These are phyloP conservation scores for Halenospora varia DNA, from an alignment of 495 filamentous ascomycete genomes.

Conservation along the genomic window DNA sequence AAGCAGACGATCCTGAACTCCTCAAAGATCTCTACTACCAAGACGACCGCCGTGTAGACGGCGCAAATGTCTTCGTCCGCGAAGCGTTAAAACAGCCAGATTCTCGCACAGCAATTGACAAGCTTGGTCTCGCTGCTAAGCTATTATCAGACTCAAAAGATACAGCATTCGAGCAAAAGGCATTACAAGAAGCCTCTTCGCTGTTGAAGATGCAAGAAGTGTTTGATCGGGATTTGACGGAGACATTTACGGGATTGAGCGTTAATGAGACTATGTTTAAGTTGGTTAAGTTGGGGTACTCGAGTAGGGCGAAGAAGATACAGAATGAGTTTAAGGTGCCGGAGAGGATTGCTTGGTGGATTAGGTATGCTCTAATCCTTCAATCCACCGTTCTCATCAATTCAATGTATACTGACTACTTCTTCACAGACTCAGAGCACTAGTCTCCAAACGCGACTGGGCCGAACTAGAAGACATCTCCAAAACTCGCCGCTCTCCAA, in stretches of 20 bases:
- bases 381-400: too few species aligned
- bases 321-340: conserved; percentile 89
- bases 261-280: conserved; percentile 90
- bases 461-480: conserved; percentile 83
- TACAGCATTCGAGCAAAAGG: conserved; percentile 64
- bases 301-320: conserved; percentile 76
- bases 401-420: too few species aligned
- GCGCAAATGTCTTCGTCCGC: conserved; percentile 76
- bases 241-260: conserved; percentile 71
- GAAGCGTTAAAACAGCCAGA: conserved; percentile 72
- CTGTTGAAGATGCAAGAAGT: conserved; percentile 81
- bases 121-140: conserved; percentile 78
- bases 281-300: conserved; percentile 68
- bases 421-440: conserved; percentile 63
- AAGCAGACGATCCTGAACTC: conserved; percentile 70
- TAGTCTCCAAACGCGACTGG: conserved; percentile 89
- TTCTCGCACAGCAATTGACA: conserved; percentile 60
- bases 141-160: conserved; percentile 82
- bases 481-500: conserved; percentile 72
- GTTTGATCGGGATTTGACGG: conserved; percentile 77
- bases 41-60: conserved; percentile 88
- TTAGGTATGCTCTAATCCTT: conserved; percentile 40
- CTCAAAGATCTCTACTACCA: conserved; percentile 97
- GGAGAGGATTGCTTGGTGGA: conserved; percentile 87
- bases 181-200: conserved; percentile 70